Evolutionary conservation across 805 yeast genomes (phyloP), one percentile per base, ranked within the genome.

Genomic region (Maudiozyma bulderi): DNA sequence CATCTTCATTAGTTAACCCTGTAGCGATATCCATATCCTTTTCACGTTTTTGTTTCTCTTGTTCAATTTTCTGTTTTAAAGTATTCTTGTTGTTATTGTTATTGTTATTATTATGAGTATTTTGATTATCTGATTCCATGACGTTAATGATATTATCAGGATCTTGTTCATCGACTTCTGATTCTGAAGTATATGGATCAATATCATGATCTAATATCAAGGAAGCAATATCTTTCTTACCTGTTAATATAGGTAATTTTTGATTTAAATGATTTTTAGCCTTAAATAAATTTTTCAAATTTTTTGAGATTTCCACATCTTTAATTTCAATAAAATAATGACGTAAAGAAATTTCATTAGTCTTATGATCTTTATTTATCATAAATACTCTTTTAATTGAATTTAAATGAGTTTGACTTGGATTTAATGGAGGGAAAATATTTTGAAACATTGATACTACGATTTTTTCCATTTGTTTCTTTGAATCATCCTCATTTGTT

Each of bases 151-250:
- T 75, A 29, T 81, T 86, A 55, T 90, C 96, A 51, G 89, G 96
- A 60, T 93, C 98, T 55, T 89, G 96, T 52, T 90, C 96, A 60
- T 93, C 98, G 42, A 89, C 81, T 71, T 91, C 99, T 4, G 95
- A 84, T 59, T 91, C 99, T 44, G 93, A 82, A 1, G 96, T 87
- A 62, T 82, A 80, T 9, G 76, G 77, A 35, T 84, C 87, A 37
- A 81, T 80, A 28, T 90, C 82, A 61, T 86, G 86, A 62, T 89
- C 96, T 48, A 88, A 72, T 47, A 91, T 73, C 54, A 85, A 76
- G 57, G 91, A 96, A 7, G 95, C 77, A 40, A 90, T 86, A 63
- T 90, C 98, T 40, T 72, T 71, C 43, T 81, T 81, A 38, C 71
- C 74, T 35, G 78, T 70, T 62, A 90, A 68, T 59, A 84, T 82